Base-by-base conservation (phyloP, 495 filamentous ascomycete genomes). In the Xylaria flabelliformis region DNA sequence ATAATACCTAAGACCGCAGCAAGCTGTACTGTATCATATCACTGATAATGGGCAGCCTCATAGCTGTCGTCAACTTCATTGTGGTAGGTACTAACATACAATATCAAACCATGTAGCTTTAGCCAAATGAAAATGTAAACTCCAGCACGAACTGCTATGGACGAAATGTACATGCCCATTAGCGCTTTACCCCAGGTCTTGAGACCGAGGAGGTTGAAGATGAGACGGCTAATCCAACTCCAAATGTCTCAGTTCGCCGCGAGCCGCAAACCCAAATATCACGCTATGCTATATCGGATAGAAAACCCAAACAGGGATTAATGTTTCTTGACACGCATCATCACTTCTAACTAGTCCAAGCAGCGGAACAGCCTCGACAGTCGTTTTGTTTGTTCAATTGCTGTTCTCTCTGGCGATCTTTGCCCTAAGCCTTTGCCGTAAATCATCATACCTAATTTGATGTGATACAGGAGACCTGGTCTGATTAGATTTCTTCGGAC, bases 221-320 rank as follows among this genome's bases (percentile, higher is more conserved):
- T 77, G 77, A 79, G 77, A 79, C 77, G 55, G 75, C 70, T 73
- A 71, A 79, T 79, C 77, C 72, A 63, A 77, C 75, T 64, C 67
- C 42, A 65, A 73, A 65, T 72, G 75, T 79, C 75, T 75, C 77
- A 77, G 55, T 34, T 64, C 75, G 72, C 41, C 73, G 58, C 75
- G 72, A 77, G 75, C 75, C 77, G 72, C 75, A 69, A 73, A 26
- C 53, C 32, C 39, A 51, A 69, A 46, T 61, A 46, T 41, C 53
- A 61, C 53, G 39, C 53, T 48, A 69, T 46, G 17, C 29, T 56
- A 53, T 50, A 51, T 67, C 32, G 29, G 32, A 53, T 44, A 26
- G 21, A 10, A 44, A 21, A 24, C 6, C 39, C 21, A 64, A 26
- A 21, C 61, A 64, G 61, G 61, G 61, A 15, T 64, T 41, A 44